Evolutionary conservation across 2,329 filamentous ascomycete genomes (phyloP).

Genomic region (Xylaria sp.): DNA sequence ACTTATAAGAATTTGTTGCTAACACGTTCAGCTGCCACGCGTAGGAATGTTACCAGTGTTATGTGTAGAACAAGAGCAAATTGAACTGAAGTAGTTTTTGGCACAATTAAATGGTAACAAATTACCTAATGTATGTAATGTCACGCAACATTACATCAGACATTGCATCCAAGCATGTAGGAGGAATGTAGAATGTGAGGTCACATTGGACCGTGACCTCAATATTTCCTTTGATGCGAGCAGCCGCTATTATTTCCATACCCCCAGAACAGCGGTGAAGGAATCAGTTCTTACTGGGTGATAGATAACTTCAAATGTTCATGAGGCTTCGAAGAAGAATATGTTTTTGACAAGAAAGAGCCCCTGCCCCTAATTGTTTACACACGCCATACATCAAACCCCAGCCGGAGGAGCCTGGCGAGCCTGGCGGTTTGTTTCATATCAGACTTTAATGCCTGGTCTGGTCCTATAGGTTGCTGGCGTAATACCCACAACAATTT

Average conservation of each 20-base stretch:
- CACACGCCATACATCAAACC: not conserved
- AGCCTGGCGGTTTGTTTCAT: slow-evolving; percentile 8
- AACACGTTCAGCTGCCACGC: not conserved
- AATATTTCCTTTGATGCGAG: slow-evolving; percentile 14
- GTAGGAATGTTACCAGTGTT: slow-evolving; percentile 3
- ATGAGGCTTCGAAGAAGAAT: not conserved
- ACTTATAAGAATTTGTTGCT: not conserved
- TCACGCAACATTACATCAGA: slow-evolving; percentile 5
- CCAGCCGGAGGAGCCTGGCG: no score
- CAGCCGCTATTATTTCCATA: not conserved
- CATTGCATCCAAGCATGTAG: not conserved
- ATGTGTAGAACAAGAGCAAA: not conserved
- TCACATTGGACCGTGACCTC: not conserved
- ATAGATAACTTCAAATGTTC: not conserved
- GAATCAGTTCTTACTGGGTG: no score
- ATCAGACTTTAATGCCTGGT: not conserved
- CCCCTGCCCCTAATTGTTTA: slow-evolving; percentile 13
- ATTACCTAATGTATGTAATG: not conserved
- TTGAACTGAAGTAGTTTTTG: not conserved
- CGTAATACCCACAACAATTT: not conserved
- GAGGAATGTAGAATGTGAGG: not conserved
- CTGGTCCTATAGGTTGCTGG: not conserved
- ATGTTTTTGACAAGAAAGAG: no score
- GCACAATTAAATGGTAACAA: not conserved
- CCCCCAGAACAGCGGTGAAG: not conserved